Percentiles rank a stretch among this genome's conserved stretches.
Conservation (phyloP, 768 basidiomycete species). For the Mycena rebaudengoi region DNA sequence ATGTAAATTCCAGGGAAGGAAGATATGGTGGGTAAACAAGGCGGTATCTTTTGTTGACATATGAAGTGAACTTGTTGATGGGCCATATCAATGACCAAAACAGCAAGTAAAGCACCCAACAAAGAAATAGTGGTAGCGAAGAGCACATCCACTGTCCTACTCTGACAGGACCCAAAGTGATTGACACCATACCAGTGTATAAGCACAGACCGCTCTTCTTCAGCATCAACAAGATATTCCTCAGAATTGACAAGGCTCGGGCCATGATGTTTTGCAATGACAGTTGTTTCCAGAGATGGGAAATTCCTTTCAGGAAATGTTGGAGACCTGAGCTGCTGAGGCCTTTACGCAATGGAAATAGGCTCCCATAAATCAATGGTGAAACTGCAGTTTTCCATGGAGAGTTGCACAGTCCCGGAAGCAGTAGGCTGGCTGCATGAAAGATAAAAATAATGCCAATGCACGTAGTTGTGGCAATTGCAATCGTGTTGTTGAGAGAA, state of each 20-base stretch:
- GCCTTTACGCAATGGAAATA: constrained; percentile 8
- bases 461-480: constrained; percentile 18
- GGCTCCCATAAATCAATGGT: constrained; percentile 19
- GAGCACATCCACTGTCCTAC: background rate
- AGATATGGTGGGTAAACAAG: constrained; percentile 11
- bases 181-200: background rate
- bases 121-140: background rate
- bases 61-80: background rate
- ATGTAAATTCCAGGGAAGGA: background rate
- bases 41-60: background rate
- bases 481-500: constrained; percentile 21
- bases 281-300: background rate
- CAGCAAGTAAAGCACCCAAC: background rate
- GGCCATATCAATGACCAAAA: background rate
- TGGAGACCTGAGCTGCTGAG: background rate
- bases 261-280: background rate
- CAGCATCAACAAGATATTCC: background rate
- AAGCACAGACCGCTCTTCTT: background rate
- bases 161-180: background rate
- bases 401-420: constrained; percentile 30
- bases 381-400: constrained; percentile 32
- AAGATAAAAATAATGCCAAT: constrained; percentile 22
- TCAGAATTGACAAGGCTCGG: background rate
- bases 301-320: background rate
- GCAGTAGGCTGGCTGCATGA: constrained; percentile 25